These are phyloP conservation scores for Tylopilus orsonianus DNA, from an alignment of 1,284 basidiomycete genomes.

Conservation along the genomic window DNA sequence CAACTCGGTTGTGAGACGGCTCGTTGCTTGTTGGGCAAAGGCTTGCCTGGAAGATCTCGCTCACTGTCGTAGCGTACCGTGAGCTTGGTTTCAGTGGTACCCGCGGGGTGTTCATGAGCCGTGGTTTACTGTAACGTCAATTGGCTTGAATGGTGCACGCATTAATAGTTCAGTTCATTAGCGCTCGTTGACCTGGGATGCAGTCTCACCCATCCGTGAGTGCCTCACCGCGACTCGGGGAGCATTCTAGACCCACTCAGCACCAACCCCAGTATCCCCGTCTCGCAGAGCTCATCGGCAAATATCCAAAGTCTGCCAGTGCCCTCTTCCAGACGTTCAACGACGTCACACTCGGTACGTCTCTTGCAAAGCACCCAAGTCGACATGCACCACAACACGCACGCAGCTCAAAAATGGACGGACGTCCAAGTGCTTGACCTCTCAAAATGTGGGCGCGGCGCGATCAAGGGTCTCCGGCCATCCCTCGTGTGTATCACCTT, in stretches of 20 bases:
- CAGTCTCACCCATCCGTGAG: slow-evolving; percentile 31
- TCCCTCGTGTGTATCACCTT: slow-evolving; percentile 44
- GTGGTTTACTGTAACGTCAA: no score
- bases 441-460: slow-evolving; percentile 51
- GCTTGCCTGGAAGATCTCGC: slow-evolving; percentile 32
- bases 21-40: background rate
- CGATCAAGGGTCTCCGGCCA: slow-evolving; percentile 58
- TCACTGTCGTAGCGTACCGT: slow-evolving; percentile 21
- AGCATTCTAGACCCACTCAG: slow-evolving; percentile 1
- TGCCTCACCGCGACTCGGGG: background rate
- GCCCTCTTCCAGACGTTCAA: slow-evolving; percentile 63
- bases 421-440: slow-evolving; percentile 64
- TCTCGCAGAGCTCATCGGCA: slow-evolving; percentile 38
- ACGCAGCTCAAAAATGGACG: slow-evolving; percentile 67
- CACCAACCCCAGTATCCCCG: slow-evolving; percentile 12
- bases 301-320: slow-evolving; percentile 53
- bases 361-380: background rate
- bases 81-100: slow-evolving; percentile 15
- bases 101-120: slow-evolving; percentile 20
- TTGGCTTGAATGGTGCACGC: no score
- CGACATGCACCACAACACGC: background rate
- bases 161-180: no score
- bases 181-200: slow-evolving; percentile 18
- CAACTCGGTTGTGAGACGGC: slow-evolving; percentile 2
- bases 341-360: slow-evolving; percentile 52